phyloP scores from a whole-genome alignment of 2,329 filamentous ascomycete species.

The Exophiala sp. region DNA sequence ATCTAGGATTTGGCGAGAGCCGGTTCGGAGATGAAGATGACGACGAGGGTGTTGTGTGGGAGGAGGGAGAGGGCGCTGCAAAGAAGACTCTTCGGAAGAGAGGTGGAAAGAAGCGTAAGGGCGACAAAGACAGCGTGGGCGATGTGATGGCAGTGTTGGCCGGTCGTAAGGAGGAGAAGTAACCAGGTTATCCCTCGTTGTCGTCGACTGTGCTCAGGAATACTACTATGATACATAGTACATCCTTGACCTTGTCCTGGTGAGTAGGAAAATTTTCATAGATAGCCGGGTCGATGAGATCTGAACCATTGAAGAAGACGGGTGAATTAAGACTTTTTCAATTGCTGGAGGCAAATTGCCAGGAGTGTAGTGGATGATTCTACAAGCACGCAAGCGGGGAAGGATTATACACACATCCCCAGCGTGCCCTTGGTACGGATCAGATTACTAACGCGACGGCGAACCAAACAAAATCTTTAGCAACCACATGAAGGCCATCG shows the following conservation, averaged over 20 bases:
- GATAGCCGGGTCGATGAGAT: too few relatives aligned
- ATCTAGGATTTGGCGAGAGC: constrained; percentile 89
- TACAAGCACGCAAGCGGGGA: neutral
- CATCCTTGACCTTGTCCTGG: too few relatives aligned
- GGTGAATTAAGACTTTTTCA: neutral
- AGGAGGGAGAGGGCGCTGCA: constrained; percentile 33
- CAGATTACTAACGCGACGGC: neutral
- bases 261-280: too few relatives aligned
- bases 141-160: constrained; percentile 81
- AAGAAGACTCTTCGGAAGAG: constrained; percentile 49
- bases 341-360: neutral
- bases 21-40: constrained; percentile 86
- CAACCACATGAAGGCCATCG: too few relatives aligned
- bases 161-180: constrained; percentile 44
- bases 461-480: too few relatives aligned
- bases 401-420: neutral
- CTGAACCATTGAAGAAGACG: too few relatives aligned
- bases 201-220: neutral
- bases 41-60: constrained; percentile 64
- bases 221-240: neutral
- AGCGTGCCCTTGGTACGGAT: neutral
- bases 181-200: neutral
- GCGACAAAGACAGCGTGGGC: constrained; percentile 62
- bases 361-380: constrained; percentile 1
- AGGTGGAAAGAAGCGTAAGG: constrained; percentile 51